A percentile compares a stretch with the other conserved stretches of the same genome.
phyloP scores from a whole-genome alignment of 305 asterid genomes.

The Fraxinus velutina region DNA sequence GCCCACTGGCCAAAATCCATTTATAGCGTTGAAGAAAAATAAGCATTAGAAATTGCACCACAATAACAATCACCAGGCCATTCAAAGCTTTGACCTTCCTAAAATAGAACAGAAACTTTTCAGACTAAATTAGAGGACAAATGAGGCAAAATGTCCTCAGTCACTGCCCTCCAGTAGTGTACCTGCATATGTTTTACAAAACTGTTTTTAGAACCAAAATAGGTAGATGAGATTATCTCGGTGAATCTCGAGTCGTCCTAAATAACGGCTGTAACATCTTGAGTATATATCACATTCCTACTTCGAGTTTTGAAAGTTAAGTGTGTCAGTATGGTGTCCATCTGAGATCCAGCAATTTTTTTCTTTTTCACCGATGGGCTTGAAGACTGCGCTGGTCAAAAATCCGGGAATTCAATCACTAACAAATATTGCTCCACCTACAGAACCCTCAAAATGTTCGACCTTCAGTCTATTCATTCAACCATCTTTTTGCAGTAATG shows the following conservation, averaged over 20 bases:
- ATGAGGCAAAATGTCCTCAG: background rate
- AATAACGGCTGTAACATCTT: constrained; percentile 11
- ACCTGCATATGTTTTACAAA: background rate
- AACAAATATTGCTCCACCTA: background rate
- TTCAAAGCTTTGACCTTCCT: background rate
- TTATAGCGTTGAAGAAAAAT: background rate
- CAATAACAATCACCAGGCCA: background rate
- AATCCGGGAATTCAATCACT: background rate
- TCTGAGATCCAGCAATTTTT: constrained; percentile 7
- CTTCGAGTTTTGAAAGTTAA: background rate
- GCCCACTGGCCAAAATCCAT: background rate
- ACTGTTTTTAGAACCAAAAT: background rate
- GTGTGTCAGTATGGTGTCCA: constrained; percentile 9
- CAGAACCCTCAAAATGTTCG: constrained; percentile 11
- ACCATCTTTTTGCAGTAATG: constrained; percentile 12
- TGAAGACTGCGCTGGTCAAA: background rate
- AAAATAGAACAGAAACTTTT: background rate
- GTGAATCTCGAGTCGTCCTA: constrained; percentile 1
- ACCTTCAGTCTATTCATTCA: constrained; percentile 20
- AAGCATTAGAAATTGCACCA: background rate
- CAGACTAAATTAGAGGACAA: background rate
- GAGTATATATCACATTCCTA: constrained; percentile 3
- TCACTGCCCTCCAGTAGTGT: background rate
- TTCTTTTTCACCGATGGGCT: constrained; percentile 12
- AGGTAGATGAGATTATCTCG: background rate